Percentiles rank a stretch among this genome's conserved stretches.
phyloP scores from a whole-genome alignment of 2,329 filamentous ascomycete genomes.

The Metarhizium anisopliae region DNA sequence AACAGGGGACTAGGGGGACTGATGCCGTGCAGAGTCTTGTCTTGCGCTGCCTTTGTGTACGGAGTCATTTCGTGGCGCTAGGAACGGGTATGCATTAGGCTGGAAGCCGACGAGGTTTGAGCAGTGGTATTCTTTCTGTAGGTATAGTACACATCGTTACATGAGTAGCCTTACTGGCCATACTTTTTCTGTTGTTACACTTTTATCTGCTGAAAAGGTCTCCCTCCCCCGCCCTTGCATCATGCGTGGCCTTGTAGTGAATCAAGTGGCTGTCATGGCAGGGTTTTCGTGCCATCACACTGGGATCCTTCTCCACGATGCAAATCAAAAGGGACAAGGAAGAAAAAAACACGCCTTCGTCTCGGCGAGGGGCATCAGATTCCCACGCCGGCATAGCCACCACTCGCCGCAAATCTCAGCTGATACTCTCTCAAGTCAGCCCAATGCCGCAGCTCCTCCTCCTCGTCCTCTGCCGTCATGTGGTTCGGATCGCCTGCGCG shows the following conservation, averaged over 20 bases:
- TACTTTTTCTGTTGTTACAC: not conserved
- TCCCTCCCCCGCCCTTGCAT: too few species aligned
- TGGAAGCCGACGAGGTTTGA: not conserved
- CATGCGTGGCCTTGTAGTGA: not conserved
- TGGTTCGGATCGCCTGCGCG: slow-evolving; percentile 21
- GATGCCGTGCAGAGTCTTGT: not conserved
- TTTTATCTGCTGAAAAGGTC: not conserved
- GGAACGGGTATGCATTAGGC: not conserved
- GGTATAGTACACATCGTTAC: not conserved
- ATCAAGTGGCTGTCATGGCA: not conserved
- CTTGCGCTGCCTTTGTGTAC: not conserved
- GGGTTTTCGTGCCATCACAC: too few species aligned
- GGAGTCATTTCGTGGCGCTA: not conserved
- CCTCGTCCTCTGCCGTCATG: slow-evolving; percentile 54
- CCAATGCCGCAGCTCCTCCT: slow-evolving; percentile 70
- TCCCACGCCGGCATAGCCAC: slow-evolving; percentile 36
- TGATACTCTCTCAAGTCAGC: slow-evolving; percentile 73
- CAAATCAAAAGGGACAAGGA: too few species aligned
- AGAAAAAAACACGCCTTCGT: not conserved
- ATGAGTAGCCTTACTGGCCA: not conserved
- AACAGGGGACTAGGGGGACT: not conserved
- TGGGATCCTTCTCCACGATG: too few species aligned
- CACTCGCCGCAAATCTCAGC: slow-evolving; percentile 58
- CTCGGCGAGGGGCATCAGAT: slow-evolving; percentile 7
- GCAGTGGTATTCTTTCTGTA: not conserved